A percentile compares a stretch with the other conserved stretches of the same genome.
These are phyloP conservation scores for Entomophthora muscae DNA, from an alignment of 371 early-diverging fungal species.

Conservation along the genomic window DNA sequence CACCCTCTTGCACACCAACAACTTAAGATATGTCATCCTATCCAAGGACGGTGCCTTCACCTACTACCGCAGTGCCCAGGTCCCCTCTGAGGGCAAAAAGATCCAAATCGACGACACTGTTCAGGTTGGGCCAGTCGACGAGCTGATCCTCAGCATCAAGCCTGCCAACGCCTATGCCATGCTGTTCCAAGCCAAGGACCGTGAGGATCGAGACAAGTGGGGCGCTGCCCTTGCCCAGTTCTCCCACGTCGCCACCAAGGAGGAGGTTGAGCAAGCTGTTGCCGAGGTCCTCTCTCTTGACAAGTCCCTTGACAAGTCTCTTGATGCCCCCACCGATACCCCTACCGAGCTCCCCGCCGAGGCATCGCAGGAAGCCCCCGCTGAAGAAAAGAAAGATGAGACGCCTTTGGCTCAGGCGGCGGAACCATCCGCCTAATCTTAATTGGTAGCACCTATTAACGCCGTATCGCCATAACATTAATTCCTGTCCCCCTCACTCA, in stretches of 20 bases:
- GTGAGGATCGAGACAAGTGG: slow-evolving; percentile 7
- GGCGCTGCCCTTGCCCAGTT: slow-evolving; percentile 4
- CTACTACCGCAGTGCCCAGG: slow-evolving; percentile 6
- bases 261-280: neutral
- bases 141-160: neutral
- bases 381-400: too few species aligned
- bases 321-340: too few species aligned
- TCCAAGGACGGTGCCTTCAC: slow-evolving; percentile 2
- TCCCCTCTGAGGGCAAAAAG: slow-evolving; percentile 6
- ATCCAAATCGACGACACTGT: neutral
- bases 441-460: too few species aligned
- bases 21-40: slow-evolving; percentile 6
- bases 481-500: too few species aligned
- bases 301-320: too few species aligned
- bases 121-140: neutral
- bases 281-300: neutral
- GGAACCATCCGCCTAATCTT: too few species aligned
- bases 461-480: too few species aligned
- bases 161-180: neutral
- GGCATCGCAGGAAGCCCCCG: too few species aligned
- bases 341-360: too few species aligned
- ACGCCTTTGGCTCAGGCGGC: too few species aligned
- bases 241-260: neutral
- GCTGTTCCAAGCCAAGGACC: slow-evolving; percentile 1
- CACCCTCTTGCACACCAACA: neutral